Evolutionary conservation across 2,329 filamentous ascomycete genomes (phyloP), one percentile per base, ranked within the genome.

Genomic region (Emergomyces africanus): DNA sequence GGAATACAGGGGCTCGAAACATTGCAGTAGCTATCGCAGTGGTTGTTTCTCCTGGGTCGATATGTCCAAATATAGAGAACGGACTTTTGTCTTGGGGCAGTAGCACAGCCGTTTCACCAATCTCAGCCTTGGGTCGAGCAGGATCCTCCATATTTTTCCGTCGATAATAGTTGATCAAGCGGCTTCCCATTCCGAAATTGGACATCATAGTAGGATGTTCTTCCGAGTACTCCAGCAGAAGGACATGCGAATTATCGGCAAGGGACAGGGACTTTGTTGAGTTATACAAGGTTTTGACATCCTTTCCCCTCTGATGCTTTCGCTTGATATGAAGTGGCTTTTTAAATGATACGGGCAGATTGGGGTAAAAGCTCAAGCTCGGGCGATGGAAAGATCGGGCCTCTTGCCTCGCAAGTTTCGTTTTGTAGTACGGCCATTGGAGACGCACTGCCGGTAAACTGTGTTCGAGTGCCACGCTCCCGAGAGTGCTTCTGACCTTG

Each of bases 161-260:
- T 44, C 90, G 88, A 70, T 96, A 96, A 73, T 97, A 99, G 72
- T 99, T 97, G 77, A 97, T 90, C 60, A 99, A 82, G 57, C 90
- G 88, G 71, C 87, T 95, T 57, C 91, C 91, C 94, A 99, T 99
- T 64, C 92, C 94, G 68, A 96, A 96, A 69, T 95, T 96, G 49
- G 92, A 96, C 62, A 99, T 78, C 61, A 95, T 90, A 10, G 87
- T 88, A 0, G 94, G 94, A 63, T 90, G 87, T 68, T 96, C 90
- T 73, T 99, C 94, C 9, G 90, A 95, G 71, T 99, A 99, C 73
- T 99, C 94, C 39, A 97, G 86, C 15, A 99, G 81, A 5, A 96
- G 81, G 23, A 90, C 86, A 48, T 85, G 87, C 0, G 92, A 90
- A 69, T 96, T 96, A 72, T 99, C 94, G 62, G 84, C 88, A 66